Evolutionary conservation across 1,284 basidiomycete species (phyloP).

Genomic region (Ceratobasidium sp.): DNA sequence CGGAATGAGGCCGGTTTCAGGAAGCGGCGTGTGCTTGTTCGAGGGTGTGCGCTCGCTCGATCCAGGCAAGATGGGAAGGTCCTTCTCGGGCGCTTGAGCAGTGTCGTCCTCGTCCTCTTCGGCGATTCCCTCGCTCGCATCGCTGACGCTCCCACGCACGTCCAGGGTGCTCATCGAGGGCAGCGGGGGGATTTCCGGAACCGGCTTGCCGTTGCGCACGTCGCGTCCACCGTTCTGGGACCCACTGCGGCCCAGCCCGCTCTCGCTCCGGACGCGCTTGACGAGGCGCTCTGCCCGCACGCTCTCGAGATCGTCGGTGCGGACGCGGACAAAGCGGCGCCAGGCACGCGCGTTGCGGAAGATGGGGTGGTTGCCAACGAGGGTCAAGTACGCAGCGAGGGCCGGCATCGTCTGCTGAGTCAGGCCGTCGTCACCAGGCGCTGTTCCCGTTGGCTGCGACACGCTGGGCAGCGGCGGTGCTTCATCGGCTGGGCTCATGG

Average conservation of each 20-base stretch:
- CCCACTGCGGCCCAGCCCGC: slow-evolving; percentile 43
- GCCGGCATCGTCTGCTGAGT: slow-evolving; percentile 58
- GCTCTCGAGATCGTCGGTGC: slow-evolving; percentile 85
- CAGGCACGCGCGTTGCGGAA: slow-evolving; percentile 72
- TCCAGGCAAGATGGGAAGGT: slow-evolving; percentile 27
- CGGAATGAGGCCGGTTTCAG: slow-evolving; percentile 2
- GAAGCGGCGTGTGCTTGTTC: slow-evolving; percentile 10
- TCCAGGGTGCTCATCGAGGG: not conserved
- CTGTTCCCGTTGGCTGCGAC: slow-evolving; percentile 10
- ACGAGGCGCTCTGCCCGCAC: slow-evolving; percentile 84
- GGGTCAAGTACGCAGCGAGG: slow-evolving; percentile 81
- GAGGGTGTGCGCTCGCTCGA: slow-evolving; percentile 15
- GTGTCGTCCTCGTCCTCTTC: slow-evolving; percentile 32
- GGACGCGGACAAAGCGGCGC: slow-evolving; percentile 84
- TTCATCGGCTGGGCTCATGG: slow-evolving; percentile 59
- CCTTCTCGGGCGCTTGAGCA: slow-evolving; percentile 1
- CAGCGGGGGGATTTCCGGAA: slow-evolving; percentile 2
- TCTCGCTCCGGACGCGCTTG: slow-evolving; percentile 81
- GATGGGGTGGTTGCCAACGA: slow-evolving; percentile 68
- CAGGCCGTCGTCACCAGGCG: slow-evolving; percentile 33
- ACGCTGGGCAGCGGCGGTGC: slow-evolving; percentile 50
- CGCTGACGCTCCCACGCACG: slow-evolving; percentile 27
- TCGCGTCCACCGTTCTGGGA: slow-evolving; percentile 47
- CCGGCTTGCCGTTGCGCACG: slow-evolving; percentile 40
- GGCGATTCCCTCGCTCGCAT: slow-evolving; percentile 37